Base-by-base conservation (phyloP, 192 early-diverging fungal genomes). In the Phlyctochytrium planicorne region DNA sequence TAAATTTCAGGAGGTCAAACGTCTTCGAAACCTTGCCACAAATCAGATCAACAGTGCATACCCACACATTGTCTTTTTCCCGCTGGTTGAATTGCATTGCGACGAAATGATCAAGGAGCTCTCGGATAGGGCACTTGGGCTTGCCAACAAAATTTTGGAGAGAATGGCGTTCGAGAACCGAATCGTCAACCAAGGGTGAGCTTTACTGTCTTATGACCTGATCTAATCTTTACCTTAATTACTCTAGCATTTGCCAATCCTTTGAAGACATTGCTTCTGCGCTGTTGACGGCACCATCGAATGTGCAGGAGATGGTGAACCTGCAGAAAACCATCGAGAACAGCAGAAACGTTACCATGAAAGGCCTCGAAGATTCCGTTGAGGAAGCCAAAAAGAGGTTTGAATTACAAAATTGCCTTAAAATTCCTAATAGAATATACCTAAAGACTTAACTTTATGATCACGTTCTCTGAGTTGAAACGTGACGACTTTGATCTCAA, bases 321-420 rank as follows among this genome's bases (percentile, higher is more conserved):
- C 68, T 87, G 59, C 82, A 86, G 70, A 87, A 87, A 63, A 78
- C 73, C 31, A 65, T 84, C 4, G 86, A 87, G 16, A 68, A 70
- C 0, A 80, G 73, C 20, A 31, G 82, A 61, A 73, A 37, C 24
- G 69, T 67, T 24, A 57, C 74, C 4, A 74, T 84, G 72, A 75
- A 75, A 63, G 31, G 52, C 1, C 64, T 87, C 27, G 83, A 86
- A 68, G 84, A 86, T 32, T 27, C 65, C 29, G 82, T 87, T 10
- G 86, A 87, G 35, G 82, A 82, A 35, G 79, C 82, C 6, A 86
- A 86, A 59, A 80, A 80, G 61, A 80, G 81, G 81, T 81, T n/a
- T 63, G 34, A 20, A 34, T 65, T 32, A 29, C 55, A 55, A 1
- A 10, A 17, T 60, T 55, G 23, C 1, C 0, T 56, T 16, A 59